phyloP scores from a whole-genome alignment of 768 basidiomycete genomes.

The Hericium erinaceus region DNA sequence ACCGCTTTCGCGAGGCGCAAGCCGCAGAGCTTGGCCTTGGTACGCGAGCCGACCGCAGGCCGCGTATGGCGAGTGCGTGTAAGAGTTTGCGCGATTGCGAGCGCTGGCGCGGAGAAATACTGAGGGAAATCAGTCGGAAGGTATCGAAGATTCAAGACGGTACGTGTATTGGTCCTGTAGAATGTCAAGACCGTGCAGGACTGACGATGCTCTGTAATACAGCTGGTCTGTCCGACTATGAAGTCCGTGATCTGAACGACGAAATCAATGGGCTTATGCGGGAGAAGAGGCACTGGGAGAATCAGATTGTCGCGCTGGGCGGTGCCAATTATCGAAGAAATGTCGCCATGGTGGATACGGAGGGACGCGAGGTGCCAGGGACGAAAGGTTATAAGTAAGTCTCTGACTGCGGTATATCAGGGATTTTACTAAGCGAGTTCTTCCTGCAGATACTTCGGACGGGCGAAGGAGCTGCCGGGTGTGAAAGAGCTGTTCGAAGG shows the following conservation, averaged over 20 bases:
- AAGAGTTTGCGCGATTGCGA: conserved; percentile 92
- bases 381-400: conserved; percentile 93
- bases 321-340: conserved; percentile 95
- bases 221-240: conserved; percentile 94
- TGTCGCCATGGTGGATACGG: conserved; percentile 89
- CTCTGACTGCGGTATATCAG: neutral
- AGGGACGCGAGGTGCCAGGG: conserved; percentile 92
- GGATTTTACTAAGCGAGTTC: neutral
- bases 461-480: conserved; percentile 92
- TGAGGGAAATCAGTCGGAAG: conserved; percentile 91
- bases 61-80: conserved; percentile 85
- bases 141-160: conserved; percentile 97
- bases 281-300: conserved; percentile 97
- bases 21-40: conserved; percentile 91
- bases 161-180: conserved; percentile 26
- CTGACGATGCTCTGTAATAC: neutral
- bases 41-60: conserved; percentile 75
- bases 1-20: conserved; percentile 94
- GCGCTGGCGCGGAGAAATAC: conserved; percentile 90
- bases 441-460: conserved; percentile 80
- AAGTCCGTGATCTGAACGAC: conserved; percentile 92
- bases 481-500: conserved; percentile 91
- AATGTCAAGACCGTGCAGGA: neutral
- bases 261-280: conserved; percentile 94
- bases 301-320: conserved; percentile 91